Percentiles rank a stretch among this genome's conserved stretches.
Evolutionary conservation across 2,329 filamentous ascomycete species (phyloP).

Genomic region (Keithomyces neogunnii): DNA sequence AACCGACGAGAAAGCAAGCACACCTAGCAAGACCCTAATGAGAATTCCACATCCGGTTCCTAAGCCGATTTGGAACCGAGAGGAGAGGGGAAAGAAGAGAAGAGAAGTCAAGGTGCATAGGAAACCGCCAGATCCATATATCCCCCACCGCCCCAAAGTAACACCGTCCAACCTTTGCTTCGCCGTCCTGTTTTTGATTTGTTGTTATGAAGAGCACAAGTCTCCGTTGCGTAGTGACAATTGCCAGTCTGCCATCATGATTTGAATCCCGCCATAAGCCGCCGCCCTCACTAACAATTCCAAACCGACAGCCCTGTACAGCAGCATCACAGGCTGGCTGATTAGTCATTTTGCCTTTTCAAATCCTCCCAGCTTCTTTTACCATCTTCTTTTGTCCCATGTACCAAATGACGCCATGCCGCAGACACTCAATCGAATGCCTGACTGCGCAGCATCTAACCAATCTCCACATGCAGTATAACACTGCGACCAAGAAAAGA

Average conservation of each 20-base stretch:
- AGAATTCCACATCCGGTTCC: slow-evolving; percentile 1
- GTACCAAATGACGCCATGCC: slow-evolving; percentile 6
- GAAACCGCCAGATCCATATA: neutral
- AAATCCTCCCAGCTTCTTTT: neutral
- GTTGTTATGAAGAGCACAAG: neutral
- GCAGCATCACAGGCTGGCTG: neutral
- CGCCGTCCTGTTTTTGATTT: neutral
- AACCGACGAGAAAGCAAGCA: neutral
- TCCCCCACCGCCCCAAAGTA: neutral
- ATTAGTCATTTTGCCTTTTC: neutral
- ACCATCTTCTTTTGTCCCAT: neutral
- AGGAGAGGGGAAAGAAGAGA: slow-evolving; percentile 3
- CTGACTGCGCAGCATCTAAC: neutral
- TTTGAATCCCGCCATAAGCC: neutral
- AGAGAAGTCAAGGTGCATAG: neutral
- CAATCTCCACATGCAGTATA: slow-evolving; percentile 5
- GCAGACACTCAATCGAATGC: slow-evolving; percentile 1
- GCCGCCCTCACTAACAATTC: neutral
- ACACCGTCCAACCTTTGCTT: neutral
- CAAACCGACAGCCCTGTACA: neutral
- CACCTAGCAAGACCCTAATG: neutral
- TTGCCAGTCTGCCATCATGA: slow-evolving; percentile 1
- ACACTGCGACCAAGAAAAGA: slow-evolving; percentile 10
- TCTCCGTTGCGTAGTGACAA: neutral
- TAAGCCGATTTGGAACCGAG: slow-evolving; percentile 3